Evolutionary conservation across 257 asterid genomes (phyloP).

Genomic region (Jacaranda copaia): DNA sequence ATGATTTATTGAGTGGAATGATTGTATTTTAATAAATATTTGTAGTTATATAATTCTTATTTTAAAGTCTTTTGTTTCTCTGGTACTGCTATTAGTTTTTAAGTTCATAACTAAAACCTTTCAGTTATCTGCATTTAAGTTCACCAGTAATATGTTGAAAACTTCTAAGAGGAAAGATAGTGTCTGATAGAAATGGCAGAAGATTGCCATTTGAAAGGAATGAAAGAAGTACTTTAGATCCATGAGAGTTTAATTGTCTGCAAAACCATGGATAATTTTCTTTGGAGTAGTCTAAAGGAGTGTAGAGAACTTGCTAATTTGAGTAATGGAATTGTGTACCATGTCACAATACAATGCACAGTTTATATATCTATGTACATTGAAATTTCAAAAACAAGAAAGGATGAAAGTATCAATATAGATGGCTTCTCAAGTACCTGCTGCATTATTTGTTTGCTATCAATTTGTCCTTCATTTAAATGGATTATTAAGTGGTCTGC

Average conservation of each 20-base stretch:
- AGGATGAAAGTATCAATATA: constrained; percentile 16
- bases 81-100: constrained; percentile 2
- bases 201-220: neutral
- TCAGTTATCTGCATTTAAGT: constrained; percentile 5
- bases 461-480: neutral
- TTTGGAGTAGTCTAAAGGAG: constrained; percentile 6
- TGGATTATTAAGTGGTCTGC: neutral
- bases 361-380: neutral
- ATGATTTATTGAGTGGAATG: neutral
- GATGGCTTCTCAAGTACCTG: constrained; percentile 15
- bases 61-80: neutral
- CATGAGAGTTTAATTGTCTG: neutral
- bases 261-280: neutral
- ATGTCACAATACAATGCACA: neutral
- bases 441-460: neutral
- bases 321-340: constrained; percentile 15
- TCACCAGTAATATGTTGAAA: neutral
- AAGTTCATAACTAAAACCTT: neutral
- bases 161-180: neutral
- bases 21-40: neutral
- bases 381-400: neutral
- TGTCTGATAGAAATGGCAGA: neutral
- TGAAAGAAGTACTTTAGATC: neutral
- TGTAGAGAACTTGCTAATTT: constrained; percentile 17
- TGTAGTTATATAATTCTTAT: neutral